phyloP scores from a whole-genome alignment of 2,329 filamentous ascomycete species.

The Cercospora citrullina region DNA sequence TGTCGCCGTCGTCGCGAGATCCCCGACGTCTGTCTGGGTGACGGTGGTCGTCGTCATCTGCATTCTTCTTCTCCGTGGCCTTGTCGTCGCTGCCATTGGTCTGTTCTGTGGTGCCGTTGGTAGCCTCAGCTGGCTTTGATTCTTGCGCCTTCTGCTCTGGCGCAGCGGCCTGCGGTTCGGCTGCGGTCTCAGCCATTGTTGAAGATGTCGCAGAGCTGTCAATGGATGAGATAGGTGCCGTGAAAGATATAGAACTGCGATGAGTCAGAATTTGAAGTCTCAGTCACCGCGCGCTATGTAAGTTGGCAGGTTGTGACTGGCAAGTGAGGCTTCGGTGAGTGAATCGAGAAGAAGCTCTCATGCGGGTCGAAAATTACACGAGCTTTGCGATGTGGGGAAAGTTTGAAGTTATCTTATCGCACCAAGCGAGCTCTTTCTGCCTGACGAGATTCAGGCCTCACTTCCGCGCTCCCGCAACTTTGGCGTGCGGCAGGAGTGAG shows the following conservation, averaged over 20 bases:
- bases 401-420: constrained; percentile 7
- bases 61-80: constrained; percentile 20
- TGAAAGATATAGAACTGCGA: neutral
- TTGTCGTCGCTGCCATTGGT: constrained; percentile 21
- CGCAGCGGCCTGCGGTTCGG: constrained; percentile 27
- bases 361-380: constrained; percentile 9
- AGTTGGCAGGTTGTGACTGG: neutral
- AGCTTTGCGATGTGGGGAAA: constrained; percentile 9
- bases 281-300: neutral
- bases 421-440: constrained; percentile 5
- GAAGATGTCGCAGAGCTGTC: neutral
- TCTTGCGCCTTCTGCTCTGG: constrained; percentile 22
- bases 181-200: constrained; percentile 26
- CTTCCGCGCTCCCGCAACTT: constrained; percentile 14
- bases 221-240: constrained; percentile 12
- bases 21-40: constrained; percentile 20
- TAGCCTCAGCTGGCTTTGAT: constrained; percentile 22
- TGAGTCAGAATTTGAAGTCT: constrained; percentile 2
- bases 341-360: constrained; percentile 5
- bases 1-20: constrained; percentile 17
- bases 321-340: constrained; percentile 6
- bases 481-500: constrained; percentile 1
- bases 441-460: constrained; percentile 7
- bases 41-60: constrained; percentile 22
- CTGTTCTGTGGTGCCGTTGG: constrained; percentile 24